Evolutionary conservation across 805 yeast species (phyloP), one percentile per base, ranked within the genome.

Genomic region (Blastobotrys americana): DNA sequence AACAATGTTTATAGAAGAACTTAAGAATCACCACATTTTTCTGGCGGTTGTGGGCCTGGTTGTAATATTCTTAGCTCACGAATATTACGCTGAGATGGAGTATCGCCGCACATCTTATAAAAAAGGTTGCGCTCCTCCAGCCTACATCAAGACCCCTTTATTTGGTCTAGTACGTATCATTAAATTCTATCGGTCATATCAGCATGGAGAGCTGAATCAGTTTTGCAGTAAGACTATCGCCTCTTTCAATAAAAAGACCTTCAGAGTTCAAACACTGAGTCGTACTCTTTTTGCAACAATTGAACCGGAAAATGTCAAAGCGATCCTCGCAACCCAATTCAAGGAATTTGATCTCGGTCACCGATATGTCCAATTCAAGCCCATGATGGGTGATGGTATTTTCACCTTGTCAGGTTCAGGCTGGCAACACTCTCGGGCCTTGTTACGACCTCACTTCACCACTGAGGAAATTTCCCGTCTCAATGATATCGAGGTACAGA

Each of bases 341-440:
- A 41, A 45, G 39, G 51, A 63, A 39, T 64, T 49, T 40, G 53
- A 52, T 21, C 49, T 64, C 15, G 64, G 61, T 1, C 31, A 37
- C 13, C 54, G 68, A 13, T 42, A 53, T 41, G 40, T 37, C n/a
- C 50, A 51, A 20, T 51, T 63, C 28, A 42, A 39, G 10, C 61
- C 59, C 9, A 45, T 62, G 13, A 49, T 64, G 18, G 67, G 68
- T 2, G 49, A 54, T 25, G 68, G 68, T 2, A 61, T 64, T 31
- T 64, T 64, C 52, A 64, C 66, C 8, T 53, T 59, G 16, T 57
- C 55, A 23, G 64, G 64, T 20, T 49, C 50, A 22, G 58, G 56
- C 23, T 64, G 68, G 68, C 54, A 58, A 38, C 66, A 63, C 43
- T 61, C 67, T 22, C 54, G 68, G 10, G 57, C 64, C 15, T 48